Base-by-base conservation (phyloP, 257 asterid genomes). In the Ilex aquifolium region DNA sequence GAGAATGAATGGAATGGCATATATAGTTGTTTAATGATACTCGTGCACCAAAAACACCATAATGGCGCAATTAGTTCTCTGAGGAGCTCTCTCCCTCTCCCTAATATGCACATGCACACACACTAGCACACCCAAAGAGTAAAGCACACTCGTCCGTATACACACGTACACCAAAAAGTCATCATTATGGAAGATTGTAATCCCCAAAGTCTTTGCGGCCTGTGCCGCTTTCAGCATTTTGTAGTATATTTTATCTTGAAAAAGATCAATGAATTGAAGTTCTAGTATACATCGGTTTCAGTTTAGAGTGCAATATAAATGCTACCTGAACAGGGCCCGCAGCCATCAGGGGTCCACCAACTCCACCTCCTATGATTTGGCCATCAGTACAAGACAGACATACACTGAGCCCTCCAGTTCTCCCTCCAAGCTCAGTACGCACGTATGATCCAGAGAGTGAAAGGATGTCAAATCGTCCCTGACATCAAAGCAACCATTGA, bases 341-440 rank as follows among this genome's bases (percentile, higher is more conserved):
- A 69, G 90, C 90, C 5, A 49, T 80, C 65, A 83, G 83, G 56
- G 90, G 87, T 56, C 87, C 90, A 36, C 81, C 87, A n/a, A 83
- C 76, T 46, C 90, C 86, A 31, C 90, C 90, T 46, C 90, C 90
- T 67, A 83, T 70, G 61, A 83, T 83, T 76, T 78, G 87, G n/a
- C 90, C 90, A 63, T 80, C 86, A 64, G 71, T 61, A 64, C 80
- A 71, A 32, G 87, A 78, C 59, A 83, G 72, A 72, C 87, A 80
- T 42, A 83, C 81, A 69, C 85, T 76, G 48, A 83, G 74, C 36
- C 90, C 87, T 13, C 90, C 90, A 4, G 78, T 69, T 76, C 73
- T 76, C 31, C 80, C 87, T 59, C 90, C 90, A 62, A 3, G 65
- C 56, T 75, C 87, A 63, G 82, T 74, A 54, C 78, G 83, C 16